Evolutionary conservation across 2,329 filamentous ascomycete species (phyloP), one percentile per base, ranked within the genome.

Genomic region (Claviceps fusiformis): DNA sequence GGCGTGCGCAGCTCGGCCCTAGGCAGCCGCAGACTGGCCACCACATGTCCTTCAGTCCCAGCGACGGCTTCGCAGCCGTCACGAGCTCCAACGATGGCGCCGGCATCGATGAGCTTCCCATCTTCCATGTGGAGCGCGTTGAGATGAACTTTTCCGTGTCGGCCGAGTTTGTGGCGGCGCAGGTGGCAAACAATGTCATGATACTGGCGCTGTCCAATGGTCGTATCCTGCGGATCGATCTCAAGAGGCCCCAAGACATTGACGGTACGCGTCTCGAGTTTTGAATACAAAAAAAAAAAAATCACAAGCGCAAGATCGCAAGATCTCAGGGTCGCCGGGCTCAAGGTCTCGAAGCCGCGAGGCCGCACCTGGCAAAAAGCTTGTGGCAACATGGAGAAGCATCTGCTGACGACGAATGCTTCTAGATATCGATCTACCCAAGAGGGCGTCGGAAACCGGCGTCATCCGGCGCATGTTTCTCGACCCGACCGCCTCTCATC

Each of bases 121-220:
- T 98, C 72, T 98, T 98, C 76, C 88, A 93, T 67, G 84, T 97
- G 67, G 88, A 95, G 72, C 84, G 82, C 59, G 93, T 97, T 44
- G 86, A 95, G 74, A 83, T 97, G 59, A 88, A 93, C 69, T 98
- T 98, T 77, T 86, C 89, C 57, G 86, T 97, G 64, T 89, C 92
- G 2, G 90, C 92, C 61, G 89, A 96, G 70, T 97, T 98, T 67
- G 93, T 95, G 50, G 91, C 93, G 19, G 91, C 91, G 45, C 91
- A 96, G 71, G 92, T 97, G 55, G 91, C 92, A 60, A 97, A 98
- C 71, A 96, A 98, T 75, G 91, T 97, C 58, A 80, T 98, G 56
- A 84, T 97, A 27, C 77, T 98, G 53, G 93, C 93, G 45, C 79
- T 98, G 43, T 92, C 90, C 5, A 96, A 92, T 56, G 89, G 90